phyloP scores from a whole-genome alignment of 192 early-diverging fungal genomes.

The Paraglomus brasilianum region DNA sequence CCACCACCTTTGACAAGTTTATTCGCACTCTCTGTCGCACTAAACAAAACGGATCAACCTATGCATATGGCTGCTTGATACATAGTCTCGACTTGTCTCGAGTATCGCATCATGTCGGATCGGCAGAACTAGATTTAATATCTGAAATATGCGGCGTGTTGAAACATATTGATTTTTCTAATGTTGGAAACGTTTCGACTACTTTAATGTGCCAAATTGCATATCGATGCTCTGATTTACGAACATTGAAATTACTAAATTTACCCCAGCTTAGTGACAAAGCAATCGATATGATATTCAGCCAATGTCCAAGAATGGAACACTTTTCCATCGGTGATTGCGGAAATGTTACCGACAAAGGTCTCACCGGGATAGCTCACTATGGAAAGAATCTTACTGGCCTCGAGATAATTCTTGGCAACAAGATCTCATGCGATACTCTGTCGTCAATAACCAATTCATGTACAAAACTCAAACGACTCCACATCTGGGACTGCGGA shows the following conservation, averaged over 20 bases:
- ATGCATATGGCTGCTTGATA: conserved; percentile 27
- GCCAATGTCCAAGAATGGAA: conserved; percentile 18
- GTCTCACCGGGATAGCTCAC: neutral
- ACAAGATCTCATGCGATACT: conserved; percentile 5
- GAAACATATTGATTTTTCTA: conserved; percentile 22
- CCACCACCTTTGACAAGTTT: conserved; percentile 23
- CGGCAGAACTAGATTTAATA: conserved; percentile 15
- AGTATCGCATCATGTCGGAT: neutral
- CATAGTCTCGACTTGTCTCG: conserved; percentile 23
- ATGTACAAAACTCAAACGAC: conserved; percentile 10
- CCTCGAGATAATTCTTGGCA: conserved; percentile 22
- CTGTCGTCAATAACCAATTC: conserved; percentile 8
- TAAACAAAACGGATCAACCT: neutral
- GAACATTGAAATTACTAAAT: conserved; percentile 27
- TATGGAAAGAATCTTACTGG: neutral
- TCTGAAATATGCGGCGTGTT: conserved; percentile 26
- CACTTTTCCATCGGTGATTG: conserved; percentile 25
- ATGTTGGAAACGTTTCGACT: neutral
- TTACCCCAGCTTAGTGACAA: conserved; percentile 22
- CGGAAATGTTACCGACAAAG: neutral
- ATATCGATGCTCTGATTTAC: conserved; percentile 16
- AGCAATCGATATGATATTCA: neutral
- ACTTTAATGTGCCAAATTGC: conserved; percentile 12
- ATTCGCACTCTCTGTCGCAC: conserved; percentile 20
- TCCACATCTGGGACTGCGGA: conserved; percentile 31